Evolutionary conservation across 352 stramenopile species (phyloP), one percentile per base, ranked within the genome.

Genomic region (Pseudoperonospora humuli): DNA sequence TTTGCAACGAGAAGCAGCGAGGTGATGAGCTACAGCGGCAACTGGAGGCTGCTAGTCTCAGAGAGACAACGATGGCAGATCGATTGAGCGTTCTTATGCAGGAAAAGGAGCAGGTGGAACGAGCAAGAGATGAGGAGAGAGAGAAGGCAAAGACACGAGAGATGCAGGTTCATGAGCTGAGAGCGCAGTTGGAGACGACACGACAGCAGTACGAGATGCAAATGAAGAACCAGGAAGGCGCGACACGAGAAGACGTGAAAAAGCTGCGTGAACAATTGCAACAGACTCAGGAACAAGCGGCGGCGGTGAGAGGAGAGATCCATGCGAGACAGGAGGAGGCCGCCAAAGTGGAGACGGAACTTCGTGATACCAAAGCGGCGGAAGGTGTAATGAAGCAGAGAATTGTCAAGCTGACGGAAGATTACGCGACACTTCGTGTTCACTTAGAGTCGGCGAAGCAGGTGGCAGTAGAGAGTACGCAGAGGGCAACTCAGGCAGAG

Each of bases 331-430:
- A 75, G n/a, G 62, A 75, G 3, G 64, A 83, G 46, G 55, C 57
- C 7, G 46, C 36, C 9, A 59, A 53, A 24, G 39, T 82, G 7
- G 58, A 75, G 27, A 46, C 32, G 10, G 64, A 80, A 20, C 26
- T 84, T 18, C 60, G 36, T 1, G 68, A 75, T 28, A 61, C 56
- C 1, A 67, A 78, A 25, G 40, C 43, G 3, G 59, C 46, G 2
- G 54, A 70, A 26, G 48, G 49, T 7, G 43, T 50, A 2, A 57
- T 61, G 0, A 82, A 75, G 50, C 50, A 75, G 50, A 69, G 75
- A 43, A 59, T 86, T 1, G 46, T 84, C 38, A 70, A 85, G 46
- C 61, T 86, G 8, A 84, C 65, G 21, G 64, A 86, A 38, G 70
- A 78, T 3, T 50, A 75, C n/a, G 78, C 71, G 14, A 68, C 50